phyloP scores from a whole-genome alignment of 2,329 filamentous ascomycete species.

The Chaetomium sp. region DNA sequence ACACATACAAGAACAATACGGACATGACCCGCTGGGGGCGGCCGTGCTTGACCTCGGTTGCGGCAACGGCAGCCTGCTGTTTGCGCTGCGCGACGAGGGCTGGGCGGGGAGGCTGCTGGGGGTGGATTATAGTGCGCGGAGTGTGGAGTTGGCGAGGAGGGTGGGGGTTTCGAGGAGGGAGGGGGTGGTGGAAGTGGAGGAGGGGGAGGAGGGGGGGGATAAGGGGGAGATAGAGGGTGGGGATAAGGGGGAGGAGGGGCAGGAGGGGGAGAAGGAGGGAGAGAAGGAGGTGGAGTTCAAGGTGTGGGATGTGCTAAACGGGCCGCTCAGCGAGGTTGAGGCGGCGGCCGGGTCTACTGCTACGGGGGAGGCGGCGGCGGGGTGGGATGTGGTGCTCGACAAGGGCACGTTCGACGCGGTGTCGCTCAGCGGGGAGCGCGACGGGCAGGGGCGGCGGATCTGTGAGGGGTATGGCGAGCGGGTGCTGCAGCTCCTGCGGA shows the following conservation, averaged over 20 bases:
- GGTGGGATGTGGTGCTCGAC: conserved; percentile 92
- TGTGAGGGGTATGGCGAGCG: conserved; percentile 75
- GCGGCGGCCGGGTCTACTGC: too few species aligned
- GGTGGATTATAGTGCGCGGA: conserved; percentile 81
- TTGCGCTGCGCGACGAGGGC: conserved; percentile 66
- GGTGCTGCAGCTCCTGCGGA: conserved; percentile 68
- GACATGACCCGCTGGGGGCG: conserved; percentile 42
- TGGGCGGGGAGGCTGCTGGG: conserved; percentile 76
- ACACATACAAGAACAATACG: conserved; percentile 32
- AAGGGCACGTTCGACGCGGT: conserved; percentile 98
- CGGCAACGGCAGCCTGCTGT: conserved; percentile 90
- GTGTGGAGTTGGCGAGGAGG: conserved; percentile 70
- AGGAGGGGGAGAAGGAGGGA: conserved; percentile 34
- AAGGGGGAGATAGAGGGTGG: conserved; percentile 33
- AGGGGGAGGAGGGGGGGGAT: conserved; percentile 33
- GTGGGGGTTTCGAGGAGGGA: conserved; percentile 51
- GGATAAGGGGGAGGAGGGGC: conserved; percentile 54
- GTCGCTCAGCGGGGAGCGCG: conserved; percentile 65
- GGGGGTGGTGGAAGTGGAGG: conserved; percentile 57
- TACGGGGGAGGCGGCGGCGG: conserved; percentile 39
- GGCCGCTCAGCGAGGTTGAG: conserved; percentile 38
- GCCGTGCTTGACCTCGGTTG: conserved; percentile 86
- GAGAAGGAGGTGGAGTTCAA: conserved; percentile 45
- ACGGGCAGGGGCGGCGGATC: conserved; percentile 58
- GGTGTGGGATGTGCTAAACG: conserved; percentile 66